Percentiles rank a stretch among this genome's conserved stretches.
Evolutionary conservation across 2,329 filamentous ascomycete species (phyloP).

Genomic region (Microthyrium microscopicum): DNA sequence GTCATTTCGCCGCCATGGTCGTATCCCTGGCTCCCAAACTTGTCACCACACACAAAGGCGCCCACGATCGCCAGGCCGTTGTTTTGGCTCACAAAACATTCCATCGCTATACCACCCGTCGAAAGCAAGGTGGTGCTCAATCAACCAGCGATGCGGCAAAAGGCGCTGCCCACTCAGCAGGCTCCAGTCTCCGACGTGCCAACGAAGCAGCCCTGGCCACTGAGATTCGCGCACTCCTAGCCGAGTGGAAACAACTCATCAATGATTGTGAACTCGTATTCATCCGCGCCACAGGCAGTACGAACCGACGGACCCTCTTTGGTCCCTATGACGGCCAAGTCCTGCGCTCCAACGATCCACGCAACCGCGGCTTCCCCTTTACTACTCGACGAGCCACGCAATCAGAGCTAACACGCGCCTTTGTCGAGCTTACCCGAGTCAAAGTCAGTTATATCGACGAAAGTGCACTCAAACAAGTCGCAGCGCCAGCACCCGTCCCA

Average conservation of each 20-base stretch:
- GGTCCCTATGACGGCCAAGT: constrained; percentile 84
- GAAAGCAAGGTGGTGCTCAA: constrained; percentile 92
- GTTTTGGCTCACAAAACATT: constrained; percentile 95
- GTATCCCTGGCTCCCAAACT: constrained; percentile 72
- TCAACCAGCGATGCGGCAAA: constrained; percentile 91
- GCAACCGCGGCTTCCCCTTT: constrained; percentile 81
- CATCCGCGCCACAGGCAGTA: constrained; percentile 71
- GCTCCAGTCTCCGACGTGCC: constrained; percentile 75
- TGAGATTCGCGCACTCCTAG: constrained; percentile 69
- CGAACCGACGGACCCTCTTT: constrained; percentile 75
- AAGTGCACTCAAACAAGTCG: constrained; percentile 38
- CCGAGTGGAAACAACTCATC: constrained; percentile 73
- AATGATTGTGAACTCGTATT: constrained; percentile 76
- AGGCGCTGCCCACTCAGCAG: constrained; percentile 83
- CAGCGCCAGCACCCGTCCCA: constrained; percentile 29
- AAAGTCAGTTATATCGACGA: constrained; percentile 71
- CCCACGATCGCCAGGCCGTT: constrained; percentile 68
- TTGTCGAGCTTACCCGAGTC: constrained; percentile 80
- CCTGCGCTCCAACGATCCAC: constrained; percentile 57
- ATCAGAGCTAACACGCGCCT: constrained; percentile 83
- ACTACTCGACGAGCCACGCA: constrained; percentile 84
- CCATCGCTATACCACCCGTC: constrained; percentile 86
- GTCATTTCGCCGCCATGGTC: constrained; percentile 94
- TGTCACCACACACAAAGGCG: constrained; percentile 49
- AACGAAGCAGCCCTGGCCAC: constrained; percentile 81